Percentiles rank a stretch among this genome's conserved stretches.
phyloP scores from a whole-genome alignment of 768 basidiomycete species.

The Amanita muscaria region DNA sequence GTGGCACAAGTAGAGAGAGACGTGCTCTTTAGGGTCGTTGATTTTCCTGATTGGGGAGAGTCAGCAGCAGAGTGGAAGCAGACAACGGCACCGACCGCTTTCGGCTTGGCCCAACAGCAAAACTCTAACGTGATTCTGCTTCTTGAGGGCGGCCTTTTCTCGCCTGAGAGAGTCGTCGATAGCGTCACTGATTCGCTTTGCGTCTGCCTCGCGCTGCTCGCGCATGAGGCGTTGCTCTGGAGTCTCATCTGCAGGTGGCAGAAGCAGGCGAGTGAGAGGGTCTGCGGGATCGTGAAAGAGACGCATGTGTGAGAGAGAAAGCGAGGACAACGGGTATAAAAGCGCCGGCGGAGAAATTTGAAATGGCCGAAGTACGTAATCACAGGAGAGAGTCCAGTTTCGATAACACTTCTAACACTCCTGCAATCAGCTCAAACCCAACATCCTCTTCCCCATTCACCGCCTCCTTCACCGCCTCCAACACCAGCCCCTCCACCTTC shows the following conservation, averaged over 20 bases:
- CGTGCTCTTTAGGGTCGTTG: slow-evolving; percentile 51
- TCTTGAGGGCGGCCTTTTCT: slow-evolving; percentile 36
- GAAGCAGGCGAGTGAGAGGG: slow-evolving; percentile 48
- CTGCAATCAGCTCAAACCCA: slow-evolving; percentile 85
- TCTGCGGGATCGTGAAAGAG: slow-evolving; percentile 24
- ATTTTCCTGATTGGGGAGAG: slow-evolving; percentile 36
- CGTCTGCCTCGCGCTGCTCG: slow-evolving; percentile 44
- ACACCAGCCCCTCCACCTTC: slow-evolving; percentile 63
- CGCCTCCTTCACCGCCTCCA: slow-evolving; percentile 68
- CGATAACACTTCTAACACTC: slow-evolving; percentile 87
- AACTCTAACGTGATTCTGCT: slow-evolving; percentile 39
- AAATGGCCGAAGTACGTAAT: slow-evolving; percentile 9
- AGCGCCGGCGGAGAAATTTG: no score
- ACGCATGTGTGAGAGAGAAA: neutral
- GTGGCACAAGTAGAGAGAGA: slow-evolving; percentile 9
- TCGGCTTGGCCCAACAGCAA: slow-evolving; percentile 54
- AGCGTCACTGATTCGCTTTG: slow-evolving; percentile 44
- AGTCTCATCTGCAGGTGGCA: slow-evolving; percentile 53
- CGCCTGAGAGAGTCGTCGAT: slow-evolving; percentile 50
- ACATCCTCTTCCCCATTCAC: slow-evolving; percentile 64
- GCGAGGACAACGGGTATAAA: neutral
- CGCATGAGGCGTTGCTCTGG: slow-evolving; percentile 34
- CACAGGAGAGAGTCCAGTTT: slow-evolving; percentile 83
- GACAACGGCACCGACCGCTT: slow-evolving; percentile 33
- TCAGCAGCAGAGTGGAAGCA: neutral